Base-by-base conservation (phyloP, 208 protist species). In the Leishmania amazonensis region DNA sequence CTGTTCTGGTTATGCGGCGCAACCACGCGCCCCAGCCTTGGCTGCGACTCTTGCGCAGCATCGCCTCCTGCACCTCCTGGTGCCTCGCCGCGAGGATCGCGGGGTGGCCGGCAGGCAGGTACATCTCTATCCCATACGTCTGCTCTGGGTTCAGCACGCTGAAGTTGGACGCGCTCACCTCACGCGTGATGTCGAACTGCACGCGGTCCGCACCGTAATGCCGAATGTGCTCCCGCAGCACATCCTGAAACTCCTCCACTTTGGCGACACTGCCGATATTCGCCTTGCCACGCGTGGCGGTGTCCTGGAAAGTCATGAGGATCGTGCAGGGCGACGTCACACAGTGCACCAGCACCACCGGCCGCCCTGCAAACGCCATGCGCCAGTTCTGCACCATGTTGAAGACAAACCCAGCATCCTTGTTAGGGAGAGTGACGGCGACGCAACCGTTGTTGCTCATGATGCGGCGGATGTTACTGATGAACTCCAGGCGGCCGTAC, bases 301-400 rank as follows among this genome's bases (percentile, higher is more conserved):
- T 75, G 71, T 98, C 93, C 65, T 96, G 93, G 76, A 98, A 98
- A 0, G 95, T 97, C 85, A 98, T 95, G 57, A 98, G 90, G 72
- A 98, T 88, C n/a, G 93, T 95, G 76, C 88, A 88, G 31, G 93
- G 95, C 15, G 90, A 83, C 45, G 91, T 96, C 42, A 87, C 74
- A 75, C 93, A 97, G 88, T 97, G 95, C n/a, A 95, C 78, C 31
- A 97, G 91, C 71, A 96, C 76, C 51, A 96, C 91, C 3, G 91
- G 88, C 11, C 93, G 92, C 31, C 90, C 93, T 3, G 88, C 79
- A 78, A 97, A 97, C 38, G 83, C 90, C 77, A 97, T 90, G 47
- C 95, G 95, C 93, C 95, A 97, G 88, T 96, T 95, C 79, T 96
- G 93, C 71, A 96, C 88, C 81, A 94, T 88, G 80, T 93, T 91